Evolutionary conservation across 1,284 basidiomycete species (phyloP).

Genomic region (Mycosarcoma mackinlayi): DNA sequence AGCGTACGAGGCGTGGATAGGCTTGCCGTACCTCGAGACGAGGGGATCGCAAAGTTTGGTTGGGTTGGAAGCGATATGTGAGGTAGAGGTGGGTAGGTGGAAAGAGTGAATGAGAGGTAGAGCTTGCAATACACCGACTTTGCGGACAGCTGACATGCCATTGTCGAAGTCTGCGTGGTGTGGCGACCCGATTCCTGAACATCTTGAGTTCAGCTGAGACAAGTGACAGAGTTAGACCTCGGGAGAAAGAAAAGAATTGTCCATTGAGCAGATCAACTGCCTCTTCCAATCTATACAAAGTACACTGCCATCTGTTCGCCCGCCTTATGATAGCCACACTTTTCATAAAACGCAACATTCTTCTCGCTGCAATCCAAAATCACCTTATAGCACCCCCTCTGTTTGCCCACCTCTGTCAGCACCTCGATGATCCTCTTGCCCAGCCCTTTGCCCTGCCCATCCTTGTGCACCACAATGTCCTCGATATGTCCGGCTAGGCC

Average conservation of each 20-base stretch:
- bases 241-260: constrained; percentile 5
- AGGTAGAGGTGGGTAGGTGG: constrained; percentile 61
- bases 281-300: constrained; percentile 10
- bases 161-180: too few relatives aligned
- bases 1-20: constrained; percentile 49
- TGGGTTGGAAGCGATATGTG: constrained; percentile 57
- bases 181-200: too few relatives aligned
- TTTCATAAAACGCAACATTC: constrained; percentile 96
- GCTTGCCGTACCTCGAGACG: constrained; percentile 51
- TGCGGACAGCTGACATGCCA: too few relatives aligned
- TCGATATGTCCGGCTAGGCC: constrained; percentile 93
- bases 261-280: constrained; percentile 8
- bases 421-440: constrained; percentile 87
- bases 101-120: constrained; percentile 33
- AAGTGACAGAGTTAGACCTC: too few relatives aligned
- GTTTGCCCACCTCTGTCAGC: constrained; percentile 79
- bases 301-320: constrained; percentile 67
- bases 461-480: constrained; percentile 91
- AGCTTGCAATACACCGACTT: neutral
- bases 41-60: constrained; percentile 44
- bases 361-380: constrained; percentile 92
- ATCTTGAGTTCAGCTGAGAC: neutral
- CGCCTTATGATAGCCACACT: constrained; percentile 77
- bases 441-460: constrained; percentile 87
- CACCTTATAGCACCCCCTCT: constrained; percentile 87